phyloP scores from a whole-genome alignment of 495 filamentous ascomycete genomes.

The Daldinia vernicosa region DNA sequence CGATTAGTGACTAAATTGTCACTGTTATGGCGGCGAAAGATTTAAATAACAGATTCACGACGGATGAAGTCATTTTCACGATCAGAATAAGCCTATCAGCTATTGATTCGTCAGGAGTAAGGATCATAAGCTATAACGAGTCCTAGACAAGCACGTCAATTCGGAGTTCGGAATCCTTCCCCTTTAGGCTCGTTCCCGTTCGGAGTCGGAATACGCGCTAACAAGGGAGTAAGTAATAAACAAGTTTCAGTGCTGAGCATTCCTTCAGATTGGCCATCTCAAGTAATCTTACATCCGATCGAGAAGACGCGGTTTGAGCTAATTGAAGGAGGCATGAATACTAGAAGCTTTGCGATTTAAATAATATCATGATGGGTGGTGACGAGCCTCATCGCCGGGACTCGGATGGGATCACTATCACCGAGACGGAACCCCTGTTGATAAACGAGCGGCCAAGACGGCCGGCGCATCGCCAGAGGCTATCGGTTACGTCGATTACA shows the following conservation, averaged over 20 bases:
- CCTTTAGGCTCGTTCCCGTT: not conserved
- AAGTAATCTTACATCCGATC: not conserved
- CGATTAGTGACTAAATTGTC: too few relatives aligned
- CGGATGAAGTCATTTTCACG: too few relatives aligned
- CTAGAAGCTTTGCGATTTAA: not conserved
- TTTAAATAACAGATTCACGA: too few relatives aligned
- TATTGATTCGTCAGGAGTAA: too few relatives aligned
- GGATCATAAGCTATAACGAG: not conserved
- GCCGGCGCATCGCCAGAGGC: constrained; percentile 15
- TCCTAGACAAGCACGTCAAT: not conserved
- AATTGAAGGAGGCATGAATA: not conserved
- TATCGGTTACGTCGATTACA: constrained; percentile 31
- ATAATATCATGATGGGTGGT: constrained; percentile 6
- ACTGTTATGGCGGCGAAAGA: too few relatives aligned
- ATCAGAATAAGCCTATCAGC: too few relatives aligned
- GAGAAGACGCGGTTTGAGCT: not conserved
- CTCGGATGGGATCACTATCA: constrained; percentile 23
- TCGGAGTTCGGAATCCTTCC: not conserved
- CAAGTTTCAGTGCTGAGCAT: not conserved
- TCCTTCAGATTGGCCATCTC: not conserved
- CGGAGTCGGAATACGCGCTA: not conserved
- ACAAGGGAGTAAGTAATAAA: not conserved
- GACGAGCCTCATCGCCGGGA: constrained; percentile 2
- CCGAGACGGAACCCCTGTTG: constrained; percentile 23
- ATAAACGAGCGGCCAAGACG: not conserved